Conservation (phyloP, 1,139 yeast species). For the Scheffersomyces stambukii region DNA sequence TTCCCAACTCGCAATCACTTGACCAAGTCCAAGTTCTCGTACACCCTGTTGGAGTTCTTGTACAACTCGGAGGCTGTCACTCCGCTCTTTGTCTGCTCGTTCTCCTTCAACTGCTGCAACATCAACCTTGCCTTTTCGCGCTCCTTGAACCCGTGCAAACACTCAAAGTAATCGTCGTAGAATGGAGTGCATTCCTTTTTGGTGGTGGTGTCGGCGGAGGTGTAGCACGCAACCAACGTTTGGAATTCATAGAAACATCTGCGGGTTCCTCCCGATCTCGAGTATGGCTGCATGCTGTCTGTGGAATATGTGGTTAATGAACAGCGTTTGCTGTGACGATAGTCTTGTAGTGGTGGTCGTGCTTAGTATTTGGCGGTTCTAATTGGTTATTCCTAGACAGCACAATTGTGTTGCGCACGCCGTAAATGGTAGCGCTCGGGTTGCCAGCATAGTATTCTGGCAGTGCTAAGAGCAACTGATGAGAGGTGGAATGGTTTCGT, state of each 20-base stretch:
- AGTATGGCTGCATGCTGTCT: conserved; percentile 42
- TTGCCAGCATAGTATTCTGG: no score
- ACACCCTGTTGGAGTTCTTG: conserved; percentile 40
- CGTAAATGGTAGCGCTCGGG: neutral
- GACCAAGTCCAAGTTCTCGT: conserved; percentile 46
- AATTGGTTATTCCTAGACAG: no score
- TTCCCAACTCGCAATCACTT: no score
- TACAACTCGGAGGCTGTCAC: conserved; percentile 43
- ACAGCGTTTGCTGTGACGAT: neutral
- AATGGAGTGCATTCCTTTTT: conserved; percentile 43
- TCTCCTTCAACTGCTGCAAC: conserved; percentile 46
- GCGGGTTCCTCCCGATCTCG: conserved; percentile 49
- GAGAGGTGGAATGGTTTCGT: no score
- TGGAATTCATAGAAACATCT: conserved; percentile 50
- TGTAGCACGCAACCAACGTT: conserved; percentile 42
- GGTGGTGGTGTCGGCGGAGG: conserved; percentile 42
- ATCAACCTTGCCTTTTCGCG: conserved; percentile 44
- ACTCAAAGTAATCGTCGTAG: conserved; percentile 46
- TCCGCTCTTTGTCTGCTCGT: conserved; percentile 37
- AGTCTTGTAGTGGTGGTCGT: neutral
- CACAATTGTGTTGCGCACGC: neutral
- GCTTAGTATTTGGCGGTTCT: no score
- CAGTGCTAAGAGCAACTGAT: no score
- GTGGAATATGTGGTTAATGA: neutral
- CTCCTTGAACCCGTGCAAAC: conserved; percentile 47